Base-by-base conservation (phyloP, 2,329 filamentous ascomycete genomes). In the Cyanodermella asteris region DNA sequence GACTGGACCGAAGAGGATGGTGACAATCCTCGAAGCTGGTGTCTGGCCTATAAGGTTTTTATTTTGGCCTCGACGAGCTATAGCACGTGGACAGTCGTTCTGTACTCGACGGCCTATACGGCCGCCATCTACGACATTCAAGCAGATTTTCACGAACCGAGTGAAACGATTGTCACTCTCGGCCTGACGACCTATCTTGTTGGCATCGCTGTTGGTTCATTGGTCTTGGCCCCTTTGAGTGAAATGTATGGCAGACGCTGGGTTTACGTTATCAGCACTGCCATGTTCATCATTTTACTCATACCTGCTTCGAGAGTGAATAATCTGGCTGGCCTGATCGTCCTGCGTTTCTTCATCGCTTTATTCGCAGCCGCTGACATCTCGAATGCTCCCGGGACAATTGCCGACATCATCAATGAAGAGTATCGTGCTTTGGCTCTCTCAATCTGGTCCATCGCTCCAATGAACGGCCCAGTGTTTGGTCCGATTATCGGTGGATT, bases 401-500 rank as follows among this genome's bases (percentile, higher is more conserved):
- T 91, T 7, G 70, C 75, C 15, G 82, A 93, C 44, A 72, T 91
- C 24, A 69, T 77, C n/a, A 60, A 62, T 9, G 76, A 84, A 22
- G 68, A 90, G 24, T 68, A 75, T 38, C 68, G 82, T 10, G 77
- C 78, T 3, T 50, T 87, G n/a, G 72, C 72, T 20, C 78, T 91
- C 47, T 77, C 70, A 4, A 57, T 91, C 17, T 91, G 80, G 69
- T 66, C 61, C 31, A 68, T 91, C 27, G 81, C 78, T 0, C 81
- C 82, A 0, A 63, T 91, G 44, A 91, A 91, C 40, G 81, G 74
- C 10, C 74, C 49, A 25, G 27, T 26, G 0, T 52, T 68, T 16
- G 70, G 72, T 0, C 72, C 74, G 0, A 50, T 82, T 1, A 71
- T 91, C 17, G 81, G 81, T 13, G 81, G 81, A 0, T 90, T 91